Evolutionary conservation across 805 yeast genomes (phyloP).

Genomic region (Myxozyma udenii): DNA sequence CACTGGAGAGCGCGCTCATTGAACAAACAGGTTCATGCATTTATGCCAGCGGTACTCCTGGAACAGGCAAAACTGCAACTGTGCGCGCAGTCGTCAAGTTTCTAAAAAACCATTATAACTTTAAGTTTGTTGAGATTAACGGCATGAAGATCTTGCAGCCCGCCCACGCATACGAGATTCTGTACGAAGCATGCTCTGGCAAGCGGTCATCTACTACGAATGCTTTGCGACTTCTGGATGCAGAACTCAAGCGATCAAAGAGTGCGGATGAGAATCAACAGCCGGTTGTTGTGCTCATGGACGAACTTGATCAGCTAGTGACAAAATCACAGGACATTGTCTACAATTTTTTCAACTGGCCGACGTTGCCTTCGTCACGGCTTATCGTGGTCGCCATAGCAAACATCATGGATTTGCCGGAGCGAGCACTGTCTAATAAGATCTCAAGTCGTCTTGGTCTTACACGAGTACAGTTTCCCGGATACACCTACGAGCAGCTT

Average conservation of each 20-base stretch:
- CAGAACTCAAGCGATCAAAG: conserved; percentile 47
- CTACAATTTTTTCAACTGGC: conserved; percentile 98
- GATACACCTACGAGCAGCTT: conserved; percentile 78
- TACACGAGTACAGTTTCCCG: conserved; percentile 80
- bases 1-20: conserved; percentile 67
- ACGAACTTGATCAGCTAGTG: conserved; percentile 90
- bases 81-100: conserved; percentile 79
- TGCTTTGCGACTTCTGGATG: conserved; percentile 66
- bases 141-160: conserved; percentile 84
- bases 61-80: conserved; percentile 95
- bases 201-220: conserved; percentile 59
- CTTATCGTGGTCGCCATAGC: conserved; percentile 90
- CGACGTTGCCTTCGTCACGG: conserved; percentile 73
- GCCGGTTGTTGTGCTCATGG: conserved; percentile 64
- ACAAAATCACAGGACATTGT: conserved; percentile 77
- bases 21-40: conserved; percentile 76
- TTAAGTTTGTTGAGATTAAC: conserved; percentile 81
- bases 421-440: conserved; percentile 78
- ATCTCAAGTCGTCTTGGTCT: conserved; percentile 88
- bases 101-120: conserved; percentile 50
- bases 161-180: conserved; percentile 70
- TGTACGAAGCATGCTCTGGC: conserved; percentile 70
- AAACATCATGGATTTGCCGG: conserved; percentile 96
- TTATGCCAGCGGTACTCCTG: conserved; percentile 95
- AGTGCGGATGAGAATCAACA: background rate